Evolutionary conservation across 768 basidiomycete genomes (phyloP).

Genomic region (Solioccasus polychromus): DNA sequence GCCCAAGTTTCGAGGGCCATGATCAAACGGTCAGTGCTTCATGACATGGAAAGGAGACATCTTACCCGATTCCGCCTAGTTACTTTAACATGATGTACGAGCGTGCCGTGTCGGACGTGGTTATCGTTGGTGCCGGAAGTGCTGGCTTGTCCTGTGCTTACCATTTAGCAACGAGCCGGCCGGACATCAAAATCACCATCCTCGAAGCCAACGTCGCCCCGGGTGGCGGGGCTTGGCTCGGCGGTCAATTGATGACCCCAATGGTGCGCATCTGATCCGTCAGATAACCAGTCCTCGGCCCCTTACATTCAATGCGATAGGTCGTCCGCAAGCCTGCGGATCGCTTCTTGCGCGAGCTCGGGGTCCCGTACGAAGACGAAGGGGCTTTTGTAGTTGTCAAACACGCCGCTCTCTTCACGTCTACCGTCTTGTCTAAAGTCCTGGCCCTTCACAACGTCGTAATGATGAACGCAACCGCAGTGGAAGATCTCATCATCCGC

Average conservation of each 20-base stretch:
- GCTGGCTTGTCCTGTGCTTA: slow-evolving; percentile 74
- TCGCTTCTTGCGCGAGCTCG: slow-evolving; percentile 64
- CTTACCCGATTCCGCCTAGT: slow-evolving; percentile 32
- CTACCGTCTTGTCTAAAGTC: slow-evolving; percentile 68
- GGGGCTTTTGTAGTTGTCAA: slow-evolving; percentile 77
- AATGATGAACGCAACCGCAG: slow-evolving; percentile 75
- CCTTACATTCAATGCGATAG: slow-evolving; percentile 31
- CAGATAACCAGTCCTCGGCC: neutral
- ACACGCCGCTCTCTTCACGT: slow-evolving; percentile 79
- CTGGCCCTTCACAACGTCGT: slow-evolving; percentile 70
- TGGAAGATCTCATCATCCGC: slow-evolving; percentile 76
- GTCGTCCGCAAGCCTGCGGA: slow-evolving; percentile 78
- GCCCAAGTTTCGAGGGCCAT: slow-evolving; percentile 74
- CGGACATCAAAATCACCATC: slow-evolving; percentile 64
- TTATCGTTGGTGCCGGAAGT: slow-evolving; percentile 73
- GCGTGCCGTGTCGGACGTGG: slow-evolving; percentile 70
- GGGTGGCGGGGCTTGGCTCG: slow-evolving; percentile 76
- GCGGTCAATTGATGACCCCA: slow-evolving; percentile 75
- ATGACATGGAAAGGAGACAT: neutral
- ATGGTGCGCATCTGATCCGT: slow-evolving; percentile 47
- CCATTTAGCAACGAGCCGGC: slow-evolving; percentile 61
- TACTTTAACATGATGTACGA: slow-evolving; percentile 77
- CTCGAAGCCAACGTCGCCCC: slow-evolving; percentile 80
- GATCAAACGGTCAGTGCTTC: slow-evolving; percentile 56
- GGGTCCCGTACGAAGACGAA: slow-evolving; percentile 75